A percentile compares a stretch with the other conserved stretches of the same genome.
Evolutionary conservation across 1,284 basidiomycete species (phyloP).

Genomic region (Malassezia pachydermatis): DNA sequence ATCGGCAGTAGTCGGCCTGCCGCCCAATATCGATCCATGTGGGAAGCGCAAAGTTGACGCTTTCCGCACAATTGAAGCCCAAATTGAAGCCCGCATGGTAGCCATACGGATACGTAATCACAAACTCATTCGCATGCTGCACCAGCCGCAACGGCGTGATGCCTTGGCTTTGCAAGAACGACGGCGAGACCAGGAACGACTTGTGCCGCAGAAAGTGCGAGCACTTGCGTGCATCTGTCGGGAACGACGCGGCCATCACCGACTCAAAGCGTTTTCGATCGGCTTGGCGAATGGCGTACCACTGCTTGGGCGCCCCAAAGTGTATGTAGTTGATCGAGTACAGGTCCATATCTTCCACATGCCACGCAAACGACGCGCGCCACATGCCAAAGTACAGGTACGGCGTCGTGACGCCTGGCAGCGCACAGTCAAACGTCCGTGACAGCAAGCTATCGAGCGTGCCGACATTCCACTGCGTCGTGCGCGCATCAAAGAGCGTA

Average conservation of each 20-base stretch:
- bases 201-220: constrained; percentile 93
- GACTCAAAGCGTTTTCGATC: constrained; percentile 52
- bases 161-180: constrained; percentile 65
- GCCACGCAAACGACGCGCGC: constrained; percentile 94
- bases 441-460: constrained; percentile 75
- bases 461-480: constrained; percentile 83
- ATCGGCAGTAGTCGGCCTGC: constrained; percentile 42
- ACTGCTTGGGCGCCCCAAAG: constrained; percentile 88
- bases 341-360: constrained; percentile 80
- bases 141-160: constrained; percentile 56
- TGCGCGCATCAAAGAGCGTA: constrained; percentile 72
- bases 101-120: constrained; percentile 82
- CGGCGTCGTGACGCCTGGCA: constrained; percentile 92
- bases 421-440: constrained; percentile 57
- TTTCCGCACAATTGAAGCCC: constrained; percentile 94
- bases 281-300: constrained; percentile 91
- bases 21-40: constrained; percentile 80
- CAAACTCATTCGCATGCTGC: constrained; percentile 83
- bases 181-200: constrained; percentile 84
- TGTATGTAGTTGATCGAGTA: constrained; percentile 99
- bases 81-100: constrained; percentile 96
- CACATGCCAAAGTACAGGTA: constrained; percentile 99
- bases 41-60: constrained; percentile 91
- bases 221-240: constrained; percentile 56
- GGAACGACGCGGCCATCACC: constrained; percentile 43